These are phyloP conservation scores for Xenosphaeropsis pyriputrescens DNA, from an alignment of 2,329 filamentous ascomycete species.

Conservation along the genomic window DNA sequence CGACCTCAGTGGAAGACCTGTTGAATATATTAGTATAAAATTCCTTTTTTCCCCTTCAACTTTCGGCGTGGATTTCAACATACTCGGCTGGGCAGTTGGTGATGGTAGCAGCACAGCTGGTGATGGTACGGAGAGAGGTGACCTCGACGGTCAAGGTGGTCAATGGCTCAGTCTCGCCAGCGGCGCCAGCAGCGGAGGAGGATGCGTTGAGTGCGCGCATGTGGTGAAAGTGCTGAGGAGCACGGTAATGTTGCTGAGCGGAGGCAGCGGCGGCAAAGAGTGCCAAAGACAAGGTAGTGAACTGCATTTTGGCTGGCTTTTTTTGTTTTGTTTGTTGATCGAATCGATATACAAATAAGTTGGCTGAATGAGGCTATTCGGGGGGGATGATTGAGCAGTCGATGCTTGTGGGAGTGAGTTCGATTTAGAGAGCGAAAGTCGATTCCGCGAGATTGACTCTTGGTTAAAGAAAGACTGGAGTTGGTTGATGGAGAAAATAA, in stretches of 20 bases:
- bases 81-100: slow-evolving; percentile 23
- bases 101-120: slow-evolving; percentile 22
- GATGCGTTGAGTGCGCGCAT: slow-evolving; percentile 11
- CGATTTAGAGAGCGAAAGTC: slow-evolving; percentile 17
- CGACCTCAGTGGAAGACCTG: slow-evolving; percentile 1
- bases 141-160: slow-evolving; percentile 25
- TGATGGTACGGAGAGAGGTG: slow-evolving; percentile 21
- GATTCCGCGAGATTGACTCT: slow-evolving; percentile 14
- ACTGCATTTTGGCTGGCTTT: slow-evolving; percentile 17
- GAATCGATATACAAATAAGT: no score
- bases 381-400: slow-evolving; percentile 11
- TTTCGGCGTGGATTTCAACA: slow-evolving; percentile 7
- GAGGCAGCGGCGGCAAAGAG: slow-evolving; percentile 19
- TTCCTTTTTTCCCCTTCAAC: background rate
- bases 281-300: slow-evolving; percentile 12
- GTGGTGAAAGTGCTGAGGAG: slow-evolving; percentile 14
- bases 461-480: slow-evolving; percentile 17
- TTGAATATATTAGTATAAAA: no score
- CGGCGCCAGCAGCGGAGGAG: slow-evolving; percentile 1
- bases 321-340: slow-evolving; percentile 2
- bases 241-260: slow-evolving; percentile 7
- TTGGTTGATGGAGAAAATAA: slow-evolving; percentile 13
- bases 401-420: slow-evolving; percentile 4
- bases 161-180: background rate
- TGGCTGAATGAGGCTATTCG: no score